phyloP scores from a whole-genome alignment of 805 yeast genomes.

The Metschnikowia drakensbergensis region DNA sequence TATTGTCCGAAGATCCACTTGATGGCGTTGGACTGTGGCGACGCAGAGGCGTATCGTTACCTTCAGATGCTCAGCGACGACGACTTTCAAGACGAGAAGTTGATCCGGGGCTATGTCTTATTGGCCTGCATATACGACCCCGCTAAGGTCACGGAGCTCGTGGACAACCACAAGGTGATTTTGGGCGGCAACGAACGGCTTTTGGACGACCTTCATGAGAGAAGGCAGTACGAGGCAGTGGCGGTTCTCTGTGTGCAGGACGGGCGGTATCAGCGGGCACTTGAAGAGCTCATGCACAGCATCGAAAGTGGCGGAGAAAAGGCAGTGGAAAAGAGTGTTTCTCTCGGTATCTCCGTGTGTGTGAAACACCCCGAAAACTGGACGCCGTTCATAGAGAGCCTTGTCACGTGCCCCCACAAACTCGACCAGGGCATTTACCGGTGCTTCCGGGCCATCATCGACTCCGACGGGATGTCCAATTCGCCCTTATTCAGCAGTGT shows the following conservation, averaged over 20 bases:
- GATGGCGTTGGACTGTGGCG: slow-evolving; percentile 29
- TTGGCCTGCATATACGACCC: slow-evolving; percentile 22
- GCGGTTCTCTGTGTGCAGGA: slow-evolving; percentile 27
- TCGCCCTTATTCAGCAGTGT: slow-evolving; percentile 9
- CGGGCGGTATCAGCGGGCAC: slow-evolving; percentile 27
- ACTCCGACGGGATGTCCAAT: slow-evolving; percentile 15
- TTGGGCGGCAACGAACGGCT: slow-evolving; percentile 6
- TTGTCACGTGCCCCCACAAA: slow-evolving; percentile 17
- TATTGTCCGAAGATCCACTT: slow-evolving; percentile 39
- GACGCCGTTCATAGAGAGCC: slow-evolving; percentile 25
- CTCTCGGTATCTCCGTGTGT: slow-evolving; percentile 11
- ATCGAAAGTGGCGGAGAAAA: slow-evolving; percentile 17
- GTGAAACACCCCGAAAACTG: slow-evolving; percentile 26
- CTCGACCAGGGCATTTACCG: slow-evolving; percentile 30
- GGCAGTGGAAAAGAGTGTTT: slow-evolving; percentile 3
- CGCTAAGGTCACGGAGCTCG: slow-evolving; percentile 14
- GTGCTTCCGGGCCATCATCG: slow-evolving; percentile 32
- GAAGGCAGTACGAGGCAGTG: slow-evolving; percentile 27
- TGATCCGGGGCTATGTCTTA: slow-evolving; percentile 21
- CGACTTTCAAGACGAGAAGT: background rate
- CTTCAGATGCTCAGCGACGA: slow-evolving; percentile 15
- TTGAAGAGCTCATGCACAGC: slow-evolving; percentile 27
- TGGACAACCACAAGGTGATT: slow-evolving; percentile 9
- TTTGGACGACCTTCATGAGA: slow-evolving; percentile 19
- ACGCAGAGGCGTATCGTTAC: slow-evolving; percentile 26